phyloP scores from a whole-genome alignment of 2,329 filamentous ascomycete genomes.

The Calonectria ilicicola region DNA sequence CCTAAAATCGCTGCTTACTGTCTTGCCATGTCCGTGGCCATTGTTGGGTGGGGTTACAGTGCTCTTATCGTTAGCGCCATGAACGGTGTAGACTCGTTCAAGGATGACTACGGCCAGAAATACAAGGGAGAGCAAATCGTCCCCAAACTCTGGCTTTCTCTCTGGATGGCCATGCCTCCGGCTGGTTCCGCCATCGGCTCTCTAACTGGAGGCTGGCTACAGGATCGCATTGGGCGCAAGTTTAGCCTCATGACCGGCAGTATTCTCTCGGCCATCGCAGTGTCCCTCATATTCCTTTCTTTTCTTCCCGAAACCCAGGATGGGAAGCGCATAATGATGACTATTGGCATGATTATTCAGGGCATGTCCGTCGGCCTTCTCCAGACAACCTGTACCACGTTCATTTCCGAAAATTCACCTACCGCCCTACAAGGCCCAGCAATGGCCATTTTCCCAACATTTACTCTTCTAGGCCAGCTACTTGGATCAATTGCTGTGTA shows the following conservation, averaged over 20 bases:
- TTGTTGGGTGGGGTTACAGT: constrained; percentile 48
- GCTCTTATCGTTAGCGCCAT: constrained; percentile 43
- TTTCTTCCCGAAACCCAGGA: constrained; percentile 20
- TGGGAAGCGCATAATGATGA: constrained; percentile 40
- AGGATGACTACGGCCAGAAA: constrained; percentile 42
- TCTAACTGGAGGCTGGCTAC: constrained; percentile 42
- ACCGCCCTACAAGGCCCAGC: constrained; percentile 41
- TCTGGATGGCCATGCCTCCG: constrained; percentile 42
- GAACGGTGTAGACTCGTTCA: constrained; percentile 44
- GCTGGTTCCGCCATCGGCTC: constrained; percentile 41
- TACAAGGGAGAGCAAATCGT: constrained; percentile 40
- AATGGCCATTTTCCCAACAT: constrained; percentile 44
- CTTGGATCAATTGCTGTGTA: constrained; percentile 39
- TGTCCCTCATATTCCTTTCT: constrained; percentile 45
- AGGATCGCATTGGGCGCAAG: constrained; percentile 43
- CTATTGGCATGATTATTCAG: constrained; percentile 40
- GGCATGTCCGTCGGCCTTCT: constrained; percentile 42
- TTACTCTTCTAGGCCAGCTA: constrained; percentile 43
- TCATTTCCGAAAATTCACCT: constrained; percentile 54
- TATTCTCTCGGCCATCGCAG: constrained; percentile 37
- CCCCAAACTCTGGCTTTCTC: constrained; percentile 42
- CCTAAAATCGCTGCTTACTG: constrained; percentile 44
- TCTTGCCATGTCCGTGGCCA: constrained; percentile 40
- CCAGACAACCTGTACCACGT: constrained; percentile 41
- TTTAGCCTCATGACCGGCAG: constrained; percentile 40